Evolutionary conservation across 2,329 filamentous ascomycete species (phyloP), one percentile per base, ranked within the genome.

Genomic region (Aureobasidium zeae): DNA sequence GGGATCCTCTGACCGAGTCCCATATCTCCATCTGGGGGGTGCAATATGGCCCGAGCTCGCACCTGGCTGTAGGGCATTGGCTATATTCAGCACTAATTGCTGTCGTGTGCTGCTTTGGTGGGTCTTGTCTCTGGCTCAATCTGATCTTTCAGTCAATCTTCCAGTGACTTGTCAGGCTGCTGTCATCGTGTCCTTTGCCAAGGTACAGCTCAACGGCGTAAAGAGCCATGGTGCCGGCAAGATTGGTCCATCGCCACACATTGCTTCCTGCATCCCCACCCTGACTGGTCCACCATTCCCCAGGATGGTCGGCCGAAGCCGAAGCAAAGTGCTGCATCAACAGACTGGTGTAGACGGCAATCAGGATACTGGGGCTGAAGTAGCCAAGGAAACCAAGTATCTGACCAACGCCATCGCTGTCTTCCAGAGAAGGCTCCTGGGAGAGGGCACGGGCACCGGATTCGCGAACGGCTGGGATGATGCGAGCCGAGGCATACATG

Each of bases 301-400:
- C 75, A 13, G 61, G 48, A 61, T 69, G 63, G 61, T 67, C 77
- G 41, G 72, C 66, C 16, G 67, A 76, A 12, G 73, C 82, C 9
- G 83, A 81, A 4, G 86, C 84, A 58, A 98, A 96, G 63, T 98
- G 91, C 62, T 96, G 91, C 69, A 96, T 81, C 24, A 98, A 68
- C 38, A 98, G 67, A 63, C 88, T 95, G 2, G 91, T 98, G 63
- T 98, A 98, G 21, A 96, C 88, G 3, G 91, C 84, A 49, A 98
- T 89, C 44, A 98, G 72, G 45, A 96, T 93, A 17, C 85, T 93
- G 0, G 91, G 89, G 13, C 86, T 91, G 65, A 95, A 96, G 78
- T 88, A 95, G 54, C 83, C 91, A 29, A 96, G 69, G 51, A 95
- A 77, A 1, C 83, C 85, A 12, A 96, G 68, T 5, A 94, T 69